phyloP scores from a whole-genome alignment of 2,329 filamentous ascomycete species.

The Xenoacremonium recifei region DNA sequence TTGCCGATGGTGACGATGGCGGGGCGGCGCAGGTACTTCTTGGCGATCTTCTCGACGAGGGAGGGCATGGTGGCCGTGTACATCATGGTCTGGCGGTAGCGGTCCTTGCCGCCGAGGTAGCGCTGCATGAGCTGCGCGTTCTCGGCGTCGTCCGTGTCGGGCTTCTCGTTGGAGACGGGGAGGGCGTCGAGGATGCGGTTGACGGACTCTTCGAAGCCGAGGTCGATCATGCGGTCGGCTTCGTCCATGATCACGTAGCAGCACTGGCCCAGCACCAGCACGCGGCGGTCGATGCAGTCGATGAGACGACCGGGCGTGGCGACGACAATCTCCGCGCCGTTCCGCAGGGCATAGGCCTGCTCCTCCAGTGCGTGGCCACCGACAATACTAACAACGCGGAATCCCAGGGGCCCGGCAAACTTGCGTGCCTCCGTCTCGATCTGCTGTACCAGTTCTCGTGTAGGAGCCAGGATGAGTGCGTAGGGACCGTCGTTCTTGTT shows the following conservation, averaged over 20 bases:
- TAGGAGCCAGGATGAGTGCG: constrained; percentile 94
- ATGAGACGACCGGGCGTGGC: constrained; percentile 97
- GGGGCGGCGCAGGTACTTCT: constrained; percentile 89
- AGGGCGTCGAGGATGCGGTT: constrained; percentile 97
- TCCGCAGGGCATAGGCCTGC: constrained; percentile 83
- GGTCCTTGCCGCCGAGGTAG: constrained; percentile 70
- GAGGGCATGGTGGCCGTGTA: constrained; percentile 98
- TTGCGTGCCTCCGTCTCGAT: constrained; percentile 94
- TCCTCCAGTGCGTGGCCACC: constrained; percentile 95
- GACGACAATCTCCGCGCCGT: constrained; percentile 96
- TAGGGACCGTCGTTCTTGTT: constrained; percentile 96
- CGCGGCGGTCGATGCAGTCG: constrained; percentile 91
- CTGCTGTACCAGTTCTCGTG: constrained; percentile 94
- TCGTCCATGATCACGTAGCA: constrained; percentile 99
- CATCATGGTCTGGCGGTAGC: constrained; percentile 99
- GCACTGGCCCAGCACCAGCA: constrained; percentile 91
- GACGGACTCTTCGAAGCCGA: constrained; percentile 95
- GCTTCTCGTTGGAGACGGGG: constrained; percentile 90
- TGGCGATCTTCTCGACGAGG: constrained; percentile 90
- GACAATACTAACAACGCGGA: constrained; percentile 95
- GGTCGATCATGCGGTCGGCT: constrained; percentile 97
- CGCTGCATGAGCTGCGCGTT: constrained; percentile 80
- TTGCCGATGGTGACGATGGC: constrained; percentile 95
- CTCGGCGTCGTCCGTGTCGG: constrained; percentile 89
- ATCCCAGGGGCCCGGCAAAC: constrained; percentile 86